Percentiles rank a stretch among this genome's conserved stretches.
Evolutionary conservation across 2,329 filamentous ascomycete species (phyloP).

Genomic region (Domatiomyces catenatus): DNA sequence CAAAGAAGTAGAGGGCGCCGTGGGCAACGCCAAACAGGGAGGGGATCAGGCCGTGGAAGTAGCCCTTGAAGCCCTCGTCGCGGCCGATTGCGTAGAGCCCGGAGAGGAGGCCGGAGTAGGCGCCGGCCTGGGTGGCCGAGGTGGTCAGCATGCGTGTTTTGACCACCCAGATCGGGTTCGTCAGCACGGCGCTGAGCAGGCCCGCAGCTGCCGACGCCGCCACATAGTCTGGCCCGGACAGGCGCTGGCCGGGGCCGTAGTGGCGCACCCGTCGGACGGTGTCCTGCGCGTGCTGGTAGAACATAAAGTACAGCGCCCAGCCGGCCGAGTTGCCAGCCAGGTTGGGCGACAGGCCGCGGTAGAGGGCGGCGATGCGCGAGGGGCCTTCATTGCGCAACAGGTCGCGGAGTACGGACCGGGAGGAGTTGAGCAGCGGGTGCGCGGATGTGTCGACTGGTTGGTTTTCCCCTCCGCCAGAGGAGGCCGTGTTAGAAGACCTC

Average conservation of each 20-base stretch:
- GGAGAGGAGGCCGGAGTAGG: conserved; percentile 62
- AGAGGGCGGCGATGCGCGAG: conserved; percentile 48
- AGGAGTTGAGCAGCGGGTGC: conserved; percentile 37
- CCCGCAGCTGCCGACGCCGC: conserved; percentile 56
- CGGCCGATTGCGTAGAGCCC: conserved; percentile 53
- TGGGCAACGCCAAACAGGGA: conserved; percentile 77
- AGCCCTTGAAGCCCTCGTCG: conserved; percentile 60
- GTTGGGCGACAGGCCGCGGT: conserved; percentile 81
- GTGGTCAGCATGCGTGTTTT: conserved; percentile 95
- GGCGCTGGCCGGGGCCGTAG: conserved; percentile 14
- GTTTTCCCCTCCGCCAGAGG: conserved; percentile 17
- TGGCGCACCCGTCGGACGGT: conserved; percentile 30
- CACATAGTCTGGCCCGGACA: conserved; percentile 59
- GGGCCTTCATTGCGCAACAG: conserved; percentile 41
- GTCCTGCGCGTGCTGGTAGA: conserved; percentile 46
- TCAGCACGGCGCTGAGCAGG: conserved; percentile 61
- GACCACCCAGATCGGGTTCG: conserved; percentile 95
- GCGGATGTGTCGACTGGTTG: conserved; percentile 36
- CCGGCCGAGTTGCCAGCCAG: conserved; percentile 76
- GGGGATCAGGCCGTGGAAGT: conserved; percentile 75
- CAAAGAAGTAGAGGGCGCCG: conserved; percentile 87
- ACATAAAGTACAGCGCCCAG: conserved; percentile 87
- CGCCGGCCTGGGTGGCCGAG: conserved; percentile 55
- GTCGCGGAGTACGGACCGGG: conserved; percentile 36
- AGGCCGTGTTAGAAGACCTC: conserved; percentile 1